Evolutionary conservation across 805 yeast genomes (phyloP), one percentile per base, ranked within the genome.

Genomic region (Myxozyma sirexii): DNA sequence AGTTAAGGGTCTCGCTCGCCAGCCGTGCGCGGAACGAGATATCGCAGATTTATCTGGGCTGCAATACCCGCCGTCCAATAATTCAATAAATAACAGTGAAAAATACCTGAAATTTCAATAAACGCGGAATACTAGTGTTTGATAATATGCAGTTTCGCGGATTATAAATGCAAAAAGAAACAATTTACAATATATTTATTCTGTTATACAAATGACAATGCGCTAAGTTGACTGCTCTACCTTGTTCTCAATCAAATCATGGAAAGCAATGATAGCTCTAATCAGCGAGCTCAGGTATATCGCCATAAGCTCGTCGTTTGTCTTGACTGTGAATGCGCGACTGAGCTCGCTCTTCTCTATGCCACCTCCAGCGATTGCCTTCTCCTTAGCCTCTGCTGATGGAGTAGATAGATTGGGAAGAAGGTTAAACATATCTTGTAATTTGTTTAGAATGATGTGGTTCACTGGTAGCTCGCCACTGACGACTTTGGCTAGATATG

Each of bases 221-320:
- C 19, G 15, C 42, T 43, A 55, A 38, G 43, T 23, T 5, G 54
- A n/a, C 44, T 58, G 58, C 56, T 88, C 90, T 66, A 94, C 85
- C 76, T 94, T 94, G 77, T 96, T 96, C 70, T 94, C 98, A 71
- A 94, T 94, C 74, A 94, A 82, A 73, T 94, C 96, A 75, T 94
- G 97, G 82, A 94, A 93, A 10, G 98, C 96, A 71, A 94, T 88
- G 69, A 96, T 92, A 4, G 98, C 88, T 71, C 98, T 83, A 24
- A 94, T 97, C 69, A 94, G 78, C 53, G 93, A 86, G 69, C 94
- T 84, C 66, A 94, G 84, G 73, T 96, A 96, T 26, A 94, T 84
- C 71, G 90, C 82, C 99, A 96, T 93, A 68, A 96, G 79, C 74
- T 94, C 96, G 72, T 94, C 99, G 71, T 94, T 96, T 2, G 99